phyloP scores from a whole-genome alignment of 208 protist genomes.

The Phytomonas francai region DNA sequence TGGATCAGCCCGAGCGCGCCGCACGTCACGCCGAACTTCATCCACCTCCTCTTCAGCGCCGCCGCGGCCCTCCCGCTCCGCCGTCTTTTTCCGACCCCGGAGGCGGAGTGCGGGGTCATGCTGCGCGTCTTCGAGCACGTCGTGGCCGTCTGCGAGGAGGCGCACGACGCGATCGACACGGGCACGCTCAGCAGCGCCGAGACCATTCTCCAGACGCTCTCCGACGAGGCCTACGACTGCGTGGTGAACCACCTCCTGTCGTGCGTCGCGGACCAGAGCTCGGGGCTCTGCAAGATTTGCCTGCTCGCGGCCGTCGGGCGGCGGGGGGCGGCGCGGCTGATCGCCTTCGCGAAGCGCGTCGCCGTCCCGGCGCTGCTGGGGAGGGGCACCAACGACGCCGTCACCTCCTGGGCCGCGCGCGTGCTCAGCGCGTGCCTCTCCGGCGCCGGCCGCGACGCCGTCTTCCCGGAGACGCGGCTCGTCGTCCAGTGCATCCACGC shows the following conservation, averaged over 20 bases:
- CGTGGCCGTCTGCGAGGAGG: not conserved
- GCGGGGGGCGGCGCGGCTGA: constrained; percentile 23
- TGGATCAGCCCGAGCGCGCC: constrained; percentile 29
- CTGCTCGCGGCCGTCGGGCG: constrained; percentile 23
- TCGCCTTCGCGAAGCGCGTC: constrained; percentile 16
- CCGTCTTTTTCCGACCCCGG: not conserved
- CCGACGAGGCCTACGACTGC: constrained; percentile 7
- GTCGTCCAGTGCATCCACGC: constrained; percentile 6
- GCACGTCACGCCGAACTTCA: constrained; percentile 8
- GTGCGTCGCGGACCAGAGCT: constrained; percentile 20
- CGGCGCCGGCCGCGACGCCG: constrained; percentile 18
- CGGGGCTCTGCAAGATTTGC: constrained; percentile 21
- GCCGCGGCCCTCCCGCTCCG: not conserved
- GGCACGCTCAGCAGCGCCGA: constrained; percentile 4
- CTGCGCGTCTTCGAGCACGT: constrained; percentile 16
- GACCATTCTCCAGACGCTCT: constrained; percentile 12
- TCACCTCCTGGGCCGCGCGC: constrained; percentile 27
- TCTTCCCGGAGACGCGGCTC: not conserved
- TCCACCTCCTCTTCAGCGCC: not conserved
- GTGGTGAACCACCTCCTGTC: constrained; percentile 8
- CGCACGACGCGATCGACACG: not conserved
- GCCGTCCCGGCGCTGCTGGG: constrained; percentile 30
- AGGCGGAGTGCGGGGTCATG: constrained; percentile 11
- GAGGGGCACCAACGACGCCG: constrained; percentile 13
- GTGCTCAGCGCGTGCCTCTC: constrained; percentile 34